Evolutionary conservation across 768 basidiomycete species (phyloP), one percentile per base, ranked within the genome.

Genomic region (Pleurotus eryngii): DNA sequence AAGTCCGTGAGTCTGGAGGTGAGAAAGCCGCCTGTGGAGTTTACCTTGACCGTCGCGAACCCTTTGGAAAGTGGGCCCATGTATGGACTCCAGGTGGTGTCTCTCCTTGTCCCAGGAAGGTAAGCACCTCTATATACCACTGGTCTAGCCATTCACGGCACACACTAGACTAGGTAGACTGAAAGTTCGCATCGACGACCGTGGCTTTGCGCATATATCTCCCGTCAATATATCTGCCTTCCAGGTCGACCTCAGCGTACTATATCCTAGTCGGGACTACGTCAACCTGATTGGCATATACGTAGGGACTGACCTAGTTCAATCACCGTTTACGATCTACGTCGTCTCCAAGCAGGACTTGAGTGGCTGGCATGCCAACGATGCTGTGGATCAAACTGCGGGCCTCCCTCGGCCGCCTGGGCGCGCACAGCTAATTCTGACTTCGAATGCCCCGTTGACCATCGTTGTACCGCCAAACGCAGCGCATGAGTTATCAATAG

Each of bases 31-130:
- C 64, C 62, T 43, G 56, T 63, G 17, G 64, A 65, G 2, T 94
- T 92, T 67, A 91, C 87, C 1, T 70, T 95, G 56, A 95, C 91
- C 0, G 84, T 87, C 4, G 79, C 85, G 1, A 76, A 79, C 30
- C 91, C 93, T 0, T 65, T 74, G 1, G 90, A 92, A 64, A 81
- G 78, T 57, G 90, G 90, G 1, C 75, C 87, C 1, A 67, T 92
- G 55, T 77, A 85, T 64, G 92, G 92, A 2, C 90, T 84, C 75
- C 79, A 72, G 49, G 82, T 95, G 43, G 72, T 82, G 35, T 74
- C 76, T 30, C 67, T 92, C 43, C 61, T 65, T 1, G 69, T 78
- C n/a, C 88, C 89, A 35, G 93, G 93, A 48, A 76, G 87, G 90
- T 90, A 57, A 50, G 81, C 27, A 27, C 22, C 39, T 30, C 8